Evolutionary conservation across 2,329 filamentous ascomycete species (phyloP), one percentile per base, ranked within the genome.

Genomic region (Beauveria asiatica): DNA sequence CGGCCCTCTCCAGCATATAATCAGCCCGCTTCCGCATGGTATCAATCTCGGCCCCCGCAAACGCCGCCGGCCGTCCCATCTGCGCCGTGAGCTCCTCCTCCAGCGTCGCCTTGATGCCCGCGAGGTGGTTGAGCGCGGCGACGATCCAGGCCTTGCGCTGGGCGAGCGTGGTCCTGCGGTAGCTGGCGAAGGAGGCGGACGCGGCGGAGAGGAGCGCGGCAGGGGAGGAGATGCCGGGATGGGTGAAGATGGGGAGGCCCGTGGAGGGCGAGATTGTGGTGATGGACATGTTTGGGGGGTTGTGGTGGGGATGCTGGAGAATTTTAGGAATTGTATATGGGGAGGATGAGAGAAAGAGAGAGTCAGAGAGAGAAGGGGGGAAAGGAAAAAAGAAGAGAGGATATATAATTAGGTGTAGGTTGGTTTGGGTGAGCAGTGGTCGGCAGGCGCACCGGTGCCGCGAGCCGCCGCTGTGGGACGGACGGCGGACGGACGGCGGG

Each of bases 41-140:
- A 33, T 84, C 77, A 65, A 97, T 82, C 76, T 97, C 93, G 66
- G 85, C 90, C 49, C 82, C 86, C 0, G 90, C 89, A 73, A 93
- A 97, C 42, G 88, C 83, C 68, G 96, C 96, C 33, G 93, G 93
- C 21, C 93, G 83, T 44, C 93, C 93, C 92, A 97, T 97, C 78
- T 97, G 92, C 71, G 90, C 87, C 0, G 92, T 97, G 62, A 97
- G 77, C 73, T 97, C 92, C 65, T 84, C 81, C 8, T 88, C 91
- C 41, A 97, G 80, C 63, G 85, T 88, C 84, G 94, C 88, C 73
- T 91, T 83, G 71, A 84, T 86, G 54, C 84, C 82, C 17, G 76
- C 74, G 25, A 97, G 79, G 5, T 90, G 74, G 63, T 86, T 81
- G 46, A 97, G 76, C 1, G 92, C 92, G 68, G 88, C 90, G 67